These are phyloP conservation scores for Pseudogymnoascus pannorum DNA, from an alignment of 2,329 filamentous ascomycete genomes.

Conservation along the genomic window DNA sequence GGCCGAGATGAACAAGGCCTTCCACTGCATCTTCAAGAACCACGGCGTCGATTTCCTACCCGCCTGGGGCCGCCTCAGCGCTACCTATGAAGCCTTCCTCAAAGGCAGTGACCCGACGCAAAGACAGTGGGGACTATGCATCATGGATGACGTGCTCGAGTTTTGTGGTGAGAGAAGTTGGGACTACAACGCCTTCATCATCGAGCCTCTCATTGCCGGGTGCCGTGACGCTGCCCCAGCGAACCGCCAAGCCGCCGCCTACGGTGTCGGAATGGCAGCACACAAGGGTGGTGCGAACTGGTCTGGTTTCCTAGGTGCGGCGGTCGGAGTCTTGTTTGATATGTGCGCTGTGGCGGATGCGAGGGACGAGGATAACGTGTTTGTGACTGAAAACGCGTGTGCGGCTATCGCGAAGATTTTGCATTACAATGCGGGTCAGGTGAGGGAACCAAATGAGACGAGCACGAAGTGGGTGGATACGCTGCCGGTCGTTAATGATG, in stretches of 20 bases:
- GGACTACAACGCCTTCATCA: slow-evolving; percentile 78
- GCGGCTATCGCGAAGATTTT: slow-evolving; percentile 95
- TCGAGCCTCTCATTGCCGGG: slow-evolving; percentile 77
- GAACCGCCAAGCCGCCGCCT: slow-evolving; percentile 91
- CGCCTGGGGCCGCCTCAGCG: slow-evolving; percentile 78
- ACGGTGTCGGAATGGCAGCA: slow-evolving; percentile 91
- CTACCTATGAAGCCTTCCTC: slow-evolving; percentile 81
- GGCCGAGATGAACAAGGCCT: slow-evolving; percentile 99
- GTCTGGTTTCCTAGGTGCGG: slow-evolving; percentile 77
- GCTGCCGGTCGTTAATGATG: slow-evolving; percentile 85
- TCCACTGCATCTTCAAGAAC: slow-evolving; percentile 98
- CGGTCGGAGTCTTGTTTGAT: slow-evolving; percentile 76
- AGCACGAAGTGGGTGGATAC: slow-evolving; percentile 85
- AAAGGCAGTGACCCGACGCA: slow-evolving; percentile 78
- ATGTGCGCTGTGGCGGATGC: slow-evolving; percentile 75
- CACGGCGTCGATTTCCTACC: slow-evolving; percentile 78
- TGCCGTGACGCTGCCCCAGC: slow-evolving; percentile 81
- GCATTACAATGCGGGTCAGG: slow-evolving; percentile 74
- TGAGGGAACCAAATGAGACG: slow-evolving; percentile 68
- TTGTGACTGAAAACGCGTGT: slow-evolving; percentile 95
- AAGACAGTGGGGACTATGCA: slow-evolving; percentile 97
- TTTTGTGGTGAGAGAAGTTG: slow-evolving; percentile 89
- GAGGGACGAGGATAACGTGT: slow-evolving; percentile 86
- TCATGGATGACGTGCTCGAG: slow-evolving; percentile 95
- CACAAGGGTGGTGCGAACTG: slow-evolving; percentile 83